phyloP scores from a whole-genome alignment of 345 rosid species.

The Arabis alpina region DNA sequence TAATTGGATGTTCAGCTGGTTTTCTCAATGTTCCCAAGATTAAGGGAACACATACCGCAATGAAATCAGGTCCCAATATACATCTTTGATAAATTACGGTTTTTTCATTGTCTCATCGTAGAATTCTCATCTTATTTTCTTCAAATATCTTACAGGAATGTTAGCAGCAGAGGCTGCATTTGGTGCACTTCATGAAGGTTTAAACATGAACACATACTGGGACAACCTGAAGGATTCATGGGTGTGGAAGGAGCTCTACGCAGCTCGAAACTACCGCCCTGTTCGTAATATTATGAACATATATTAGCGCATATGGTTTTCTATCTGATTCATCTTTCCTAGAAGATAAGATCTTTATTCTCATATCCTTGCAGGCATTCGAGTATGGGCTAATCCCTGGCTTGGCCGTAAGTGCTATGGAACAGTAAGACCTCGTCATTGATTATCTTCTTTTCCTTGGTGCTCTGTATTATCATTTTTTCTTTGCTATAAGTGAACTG shows the following conservation, averaged over 20 bases:
- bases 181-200: conserved; percentile 60
- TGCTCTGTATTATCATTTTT: conserved; percentile 17
- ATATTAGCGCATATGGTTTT: background rate
- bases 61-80: conserved; percentile 82
- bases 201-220: conserved; percentile 76
- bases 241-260: conserved; percentile 90
- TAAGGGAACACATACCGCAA: conserved; percentile 98
- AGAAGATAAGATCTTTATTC: conserved; percentile 24
- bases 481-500: conserved; percentile 16
- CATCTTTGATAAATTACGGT: background rate
- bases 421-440: conserved; percentile 63
- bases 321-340: conserved; percentile 27
- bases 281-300: conserved; percentile 51
- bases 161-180: conserved; percentile 93
- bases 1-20: conserved; percentile 97
- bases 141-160: conserved; percentile 67
- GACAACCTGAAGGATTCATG: conserved; percentile 69
- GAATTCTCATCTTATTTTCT: conserved; percentile 3
- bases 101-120: background rate
- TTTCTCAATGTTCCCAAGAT: conserved; percentile 95
- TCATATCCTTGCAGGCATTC: conserved; percentile 63
- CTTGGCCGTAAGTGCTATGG: conserved; percentile 73
- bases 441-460: conserved; percentile 8
- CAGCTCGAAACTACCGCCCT: conserved; percentile 86
- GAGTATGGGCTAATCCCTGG: conserved; percentile 92